Conservation (phyloP, 345 rosid species). For the Hypericum perforatum region DNA sequence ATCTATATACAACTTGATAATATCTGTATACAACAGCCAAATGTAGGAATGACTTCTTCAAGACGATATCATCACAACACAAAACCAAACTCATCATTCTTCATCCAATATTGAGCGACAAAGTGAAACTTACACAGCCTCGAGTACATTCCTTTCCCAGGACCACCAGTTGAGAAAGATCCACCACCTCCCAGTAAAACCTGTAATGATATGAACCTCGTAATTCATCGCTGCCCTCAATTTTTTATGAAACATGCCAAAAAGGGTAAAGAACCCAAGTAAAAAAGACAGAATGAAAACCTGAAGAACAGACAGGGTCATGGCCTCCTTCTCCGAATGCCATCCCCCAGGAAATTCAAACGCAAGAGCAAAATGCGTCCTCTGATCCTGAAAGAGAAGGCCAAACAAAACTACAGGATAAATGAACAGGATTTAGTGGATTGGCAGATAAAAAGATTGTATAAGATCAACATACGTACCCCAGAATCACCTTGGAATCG, state of each 20-base stretch:
- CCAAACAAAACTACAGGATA: neutral
- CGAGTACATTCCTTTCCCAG: conserved; percentile 97
- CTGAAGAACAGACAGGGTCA: conserved; percentile 80
- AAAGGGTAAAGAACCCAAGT: neutral
- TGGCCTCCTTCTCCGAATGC: conserved; percentile 65
- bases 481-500: conserved; percentile 72
- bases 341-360: conserved; percentile 90
- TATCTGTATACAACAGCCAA: no score
- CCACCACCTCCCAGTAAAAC: conserved; percentile 98
- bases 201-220: conserved; percentile 24
- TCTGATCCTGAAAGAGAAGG: conserved; percentile 13
- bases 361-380: conserved; percentile 80
- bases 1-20: no score
- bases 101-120: neutral
- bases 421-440: neutral
- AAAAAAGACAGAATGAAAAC: conserved; percentile 22
- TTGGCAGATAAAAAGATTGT: neutral
- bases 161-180: conserved; percentile 94
- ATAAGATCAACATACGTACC: conserved; percentile 30
- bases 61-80: no score
- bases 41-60: no score
- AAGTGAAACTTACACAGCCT: conserved; percentile 58
- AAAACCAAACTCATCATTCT: neutral
- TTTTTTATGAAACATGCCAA: neutral
- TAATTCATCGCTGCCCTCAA: neutral